Percentiles rank a stretch among this genome's conserved stretches.
Evolutionary conservation across 768 basidiomycete species (phyloP).

Genomic region (Daedalea quercina): DNA sequence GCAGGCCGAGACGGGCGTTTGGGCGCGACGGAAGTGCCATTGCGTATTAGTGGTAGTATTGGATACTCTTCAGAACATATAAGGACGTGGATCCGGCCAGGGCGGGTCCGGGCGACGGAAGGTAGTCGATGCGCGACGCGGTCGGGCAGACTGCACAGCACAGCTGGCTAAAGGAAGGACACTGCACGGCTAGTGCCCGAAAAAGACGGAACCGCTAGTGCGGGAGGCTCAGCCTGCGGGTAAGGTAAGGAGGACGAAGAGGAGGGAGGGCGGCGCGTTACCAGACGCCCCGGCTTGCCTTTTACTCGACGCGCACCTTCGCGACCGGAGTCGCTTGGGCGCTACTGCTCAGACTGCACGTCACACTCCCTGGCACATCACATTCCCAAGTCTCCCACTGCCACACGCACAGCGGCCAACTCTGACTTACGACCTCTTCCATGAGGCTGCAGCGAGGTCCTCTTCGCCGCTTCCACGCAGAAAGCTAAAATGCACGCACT

Average conservation of each 20-base stretch:
- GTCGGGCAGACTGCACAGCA: constrained; percentile 7
- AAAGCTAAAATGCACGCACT: neutral
- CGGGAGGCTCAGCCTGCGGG: constrained; percentile 11
- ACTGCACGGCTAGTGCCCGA: constrained; percentile 5
- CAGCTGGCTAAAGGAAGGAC: constrained; percentile 9
- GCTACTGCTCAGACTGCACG: neutral
- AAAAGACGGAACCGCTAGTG: neutral
- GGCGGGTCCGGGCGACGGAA: neutral
- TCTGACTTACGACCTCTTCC: neutral
- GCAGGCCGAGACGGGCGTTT: constrained; percentile 27
- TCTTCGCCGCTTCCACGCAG: neutral
- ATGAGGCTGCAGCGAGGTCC: neutral
- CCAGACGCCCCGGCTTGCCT: neutral
- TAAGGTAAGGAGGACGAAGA: constrained; percentile 5
- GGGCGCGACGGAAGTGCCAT: constrained; percentile 20
- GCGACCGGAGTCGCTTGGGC: neutral
- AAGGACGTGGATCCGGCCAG: neutral
- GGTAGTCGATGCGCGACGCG: neutral
- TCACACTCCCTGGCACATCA: neutral
- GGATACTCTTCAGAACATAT: neutral
- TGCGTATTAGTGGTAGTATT: neutral
- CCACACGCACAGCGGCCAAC: neutral
- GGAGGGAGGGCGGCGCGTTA: neutral
- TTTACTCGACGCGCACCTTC: neutral
- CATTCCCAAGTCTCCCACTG: neutral